Evolutionary conservation across 164 flowering plant genomes (phyloP).

Genomic region (Amborella trichopoda): DNA sequence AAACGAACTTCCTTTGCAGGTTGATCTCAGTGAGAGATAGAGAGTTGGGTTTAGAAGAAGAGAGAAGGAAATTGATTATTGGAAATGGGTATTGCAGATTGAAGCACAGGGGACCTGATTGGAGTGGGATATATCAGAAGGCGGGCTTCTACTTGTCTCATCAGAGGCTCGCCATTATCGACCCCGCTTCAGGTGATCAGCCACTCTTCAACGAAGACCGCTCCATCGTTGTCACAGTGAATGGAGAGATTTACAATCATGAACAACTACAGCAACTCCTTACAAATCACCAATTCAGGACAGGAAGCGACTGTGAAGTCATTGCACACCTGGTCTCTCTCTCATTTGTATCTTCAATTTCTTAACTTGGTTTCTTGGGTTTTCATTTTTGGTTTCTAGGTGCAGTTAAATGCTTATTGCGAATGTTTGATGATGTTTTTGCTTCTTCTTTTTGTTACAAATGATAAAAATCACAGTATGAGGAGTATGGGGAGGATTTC

Average conservation of each 20-base stretch:
- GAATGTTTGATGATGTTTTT: not conserved
- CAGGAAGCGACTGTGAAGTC: constrained; percentile 95
- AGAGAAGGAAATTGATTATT: too few species aligned
- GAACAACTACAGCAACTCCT: constrained; percentile 56
- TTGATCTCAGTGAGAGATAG: too few species aligned
- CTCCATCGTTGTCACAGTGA: constrained; percentile 78
- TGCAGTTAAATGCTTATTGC: not conserved
- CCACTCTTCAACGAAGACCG: constrained; percentile 87
- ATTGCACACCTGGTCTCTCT: constrained; percentile 70
- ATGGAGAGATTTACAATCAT: constrained; percentile 98
- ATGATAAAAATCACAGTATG: too few species aligned
- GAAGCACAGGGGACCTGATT: constrained; percentile 98
- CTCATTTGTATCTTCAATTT: not conserved
- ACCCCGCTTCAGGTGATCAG: constrained; percentile 96
- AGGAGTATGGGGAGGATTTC: constrained; percentile 76
- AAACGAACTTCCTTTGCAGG: too few species aligned
- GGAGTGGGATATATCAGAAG: constrained; percentile 91
- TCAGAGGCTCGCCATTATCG: constrained; percentile 83
- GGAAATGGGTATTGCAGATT: too few species aligned
- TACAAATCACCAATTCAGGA: constrained; percentile 62
- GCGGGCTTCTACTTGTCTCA: constrained; percentile 70
- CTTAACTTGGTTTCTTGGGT: not conserved
- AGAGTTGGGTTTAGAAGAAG: too few species aligned
- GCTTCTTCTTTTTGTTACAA: constrained; percentile 6
- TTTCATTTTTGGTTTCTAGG: not conserved